Evolutionary conservation across 2,329 filamentous ascomycete genomes (phyloP), one percentile per base, ranked within the genome.

Genomic region (Lecanoromycetidae sp.): DNA sequence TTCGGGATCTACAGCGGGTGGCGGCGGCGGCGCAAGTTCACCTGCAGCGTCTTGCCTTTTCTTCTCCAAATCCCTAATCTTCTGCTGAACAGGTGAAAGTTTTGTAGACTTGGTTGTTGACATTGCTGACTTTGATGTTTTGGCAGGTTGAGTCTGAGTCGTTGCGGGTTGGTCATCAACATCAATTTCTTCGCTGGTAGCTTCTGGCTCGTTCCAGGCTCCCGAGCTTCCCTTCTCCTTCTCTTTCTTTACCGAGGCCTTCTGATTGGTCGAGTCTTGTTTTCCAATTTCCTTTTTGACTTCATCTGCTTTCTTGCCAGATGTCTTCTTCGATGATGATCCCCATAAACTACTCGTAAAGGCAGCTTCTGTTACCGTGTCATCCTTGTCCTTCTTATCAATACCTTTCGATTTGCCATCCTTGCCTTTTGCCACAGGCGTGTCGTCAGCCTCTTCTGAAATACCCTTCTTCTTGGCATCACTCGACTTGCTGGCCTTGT

Each of bases 61-160:
- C 47, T 57, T 57, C 55, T 71, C 69, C 30, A 72, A 60, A 20
- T 59, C 60, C 52, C 66, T 75, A 61, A 77, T 71, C 54, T 70
- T 70, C 54, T 78, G 75, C 13, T 71, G 67, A 34, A 77, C 65
- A 40, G 66, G 71, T 12, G 66, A 62, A 54, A 67, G 69, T 39
- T 56, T 60, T 19, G 62, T 49, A 49, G 62, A 57, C 56, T 68
- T 69, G 41, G 64, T 56, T 52, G 65, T 61, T 35, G 65, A 61
- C 55, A 64, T 66, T 38, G 62, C 60, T 54, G 67, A 61, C 56
- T 67, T 67, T 49, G 66, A 61, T 13, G 49, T 15, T 47, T 52
- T 54, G 42, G 49, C 32, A 52, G 63, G 62, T 52, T 56, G 64
- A 62, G 62, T 55, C 53, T 56, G 64, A 62, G 62, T 55, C 53